A percentile compares a stretch with the other conserved stretches of the same genome.
Conservation (phyloP, 176 grass and related monocot species). For the Thinopyrum elongatum region DNA sequence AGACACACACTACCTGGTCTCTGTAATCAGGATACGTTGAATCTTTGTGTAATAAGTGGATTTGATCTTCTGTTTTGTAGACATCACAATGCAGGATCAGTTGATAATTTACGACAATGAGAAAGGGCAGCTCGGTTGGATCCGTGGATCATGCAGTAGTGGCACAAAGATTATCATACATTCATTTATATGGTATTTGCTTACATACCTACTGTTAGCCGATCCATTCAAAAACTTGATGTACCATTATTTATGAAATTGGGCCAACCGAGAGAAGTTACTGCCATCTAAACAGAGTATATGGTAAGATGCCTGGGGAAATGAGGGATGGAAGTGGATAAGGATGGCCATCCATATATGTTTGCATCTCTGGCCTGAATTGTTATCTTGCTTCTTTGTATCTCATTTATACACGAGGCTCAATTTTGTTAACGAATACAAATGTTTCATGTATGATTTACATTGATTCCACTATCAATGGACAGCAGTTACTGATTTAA, state of each 20-base stretch:
- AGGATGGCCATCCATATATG: too few species aligned
- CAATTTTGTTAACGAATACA: too few species aligned
- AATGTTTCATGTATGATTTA: too few species aligned
- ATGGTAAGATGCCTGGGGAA: too few species aligned
- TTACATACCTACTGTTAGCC: not conserved
- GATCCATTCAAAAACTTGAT: constrained; percentile 36
- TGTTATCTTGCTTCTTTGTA: too few species aligned
- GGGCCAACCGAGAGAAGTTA: too few species aligned
- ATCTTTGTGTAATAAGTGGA: not conserved
- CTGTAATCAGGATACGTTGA: not conserved
- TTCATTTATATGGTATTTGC: constrained; percentile 51
- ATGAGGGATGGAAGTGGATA: too few species aligned
- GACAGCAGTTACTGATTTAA: too few species aligned
- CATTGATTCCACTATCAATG: too few species aligned
- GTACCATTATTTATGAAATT: not conserved
- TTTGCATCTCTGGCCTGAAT: too few species aligned
- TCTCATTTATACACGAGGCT: too few species aligned
- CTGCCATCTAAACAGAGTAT: too few species aligned
- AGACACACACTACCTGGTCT: not conserved
- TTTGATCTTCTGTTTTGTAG: constrained; percentile 33
- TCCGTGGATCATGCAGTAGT: constrained; percentile 58
- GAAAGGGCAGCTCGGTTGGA: constrained; percentile 68
- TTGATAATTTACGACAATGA: constrained; percentile 95
- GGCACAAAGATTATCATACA: constrained; percentile 46
- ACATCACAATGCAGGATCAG: constrained; percentile 86